These are phyloP conservation scores for Saturnispora dispora DNA, from an alignment of 805 yeast genomes.

Conservation along the genomic window DNA sequence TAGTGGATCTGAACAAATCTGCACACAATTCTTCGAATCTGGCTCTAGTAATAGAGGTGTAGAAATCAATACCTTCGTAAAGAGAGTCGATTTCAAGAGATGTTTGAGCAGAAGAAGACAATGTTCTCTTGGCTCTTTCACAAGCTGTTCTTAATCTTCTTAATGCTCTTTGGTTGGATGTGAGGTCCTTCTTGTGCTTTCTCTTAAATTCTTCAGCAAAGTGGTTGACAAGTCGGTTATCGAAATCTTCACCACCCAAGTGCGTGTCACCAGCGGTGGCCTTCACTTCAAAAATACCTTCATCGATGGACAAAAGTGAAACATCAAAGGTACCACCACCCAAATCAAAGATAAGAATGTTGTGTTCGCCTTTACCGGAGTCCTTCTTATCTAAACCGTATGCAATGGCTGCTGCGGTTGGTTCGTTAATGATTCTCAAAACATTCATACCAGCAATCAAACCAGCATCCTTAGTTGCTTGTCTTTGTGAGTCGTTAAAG, in stretches of 20 bases:
- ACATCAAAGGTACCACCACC: conserved; percentile 99
- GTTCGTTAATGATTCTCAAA: conserved; percentile 91
- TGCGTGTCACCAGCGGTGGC: conserved; percentile 89
- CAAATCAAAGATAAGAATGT: conserved; percentile 84
- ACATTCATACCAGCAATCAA: conserved; percentile 92
- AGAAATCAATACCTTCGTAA: conserved; percentile 93
- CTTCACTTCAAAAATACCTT: conserved; percentile 94
- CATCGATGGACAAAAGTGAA: conserved; percentile 81
- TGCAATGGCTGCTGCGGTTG: conserved; percentile 96
- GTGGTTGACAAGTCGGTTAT: conserved; percentile 90
- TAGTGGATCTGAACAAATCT: conserved; percentile 86
- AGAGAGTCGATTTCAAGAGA: conserved; percentile 92
- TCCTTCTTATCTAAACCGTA: conserved; percentile 80
- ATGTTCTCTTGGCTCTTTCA: conserved; percentile 98
- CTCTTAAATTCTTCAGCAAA: conserved; percentile 95
- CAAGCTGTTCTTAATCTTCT: conserved; percentile 98
- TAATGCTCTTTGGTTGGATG: conserved; percentile 89
- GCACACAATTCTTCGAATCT: conserved; percentile 96
- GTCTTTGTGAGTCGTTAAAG: conserved; percentile 96
- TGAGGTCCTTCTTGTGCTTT: conserved; percentile 91
- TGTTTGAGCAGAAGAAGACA: conserved; percentile 93
- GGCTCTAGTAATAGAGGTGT: conserved; percentile 94
- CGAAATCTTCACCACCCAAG: conserved; percentile 99
- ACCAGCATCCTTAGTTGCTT: conserved; percentile 98
- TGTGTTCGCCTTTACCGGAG: conserved; percentile 68